Percentiles rank a stretch among this genome's conserved stretches.
These are phyloP conservation scores for Boletus edulis DNA, from an alignment of 768 basidiomycete species.

Conservation along the genomic window DNA sequence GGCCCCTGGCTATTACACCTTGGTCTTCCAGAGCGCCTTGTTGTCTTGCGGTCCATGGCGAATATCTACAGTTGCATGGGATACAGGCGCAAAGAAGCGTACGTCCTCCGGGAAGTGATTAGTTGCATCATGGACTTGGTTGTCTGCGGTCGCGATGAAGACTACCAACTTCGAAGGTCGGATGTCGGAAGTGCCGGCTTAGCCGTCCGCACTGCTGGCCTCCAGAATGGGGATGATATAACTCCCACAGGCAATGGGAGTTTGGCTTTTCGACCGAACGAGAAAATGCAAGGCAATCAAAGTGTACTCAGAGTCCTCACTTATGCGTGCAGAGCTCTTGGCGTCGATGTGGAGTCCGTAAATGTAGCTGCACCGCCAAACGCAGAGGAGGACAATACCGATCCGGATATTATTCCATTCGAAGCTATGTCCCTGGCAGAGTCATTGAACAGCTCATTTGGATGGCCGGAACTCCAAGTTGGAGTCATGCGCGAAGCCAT, in stretches of 20 bases:
- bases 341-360: slow-evolving; percentile 77
- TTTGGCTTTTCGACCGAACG: slow-evolving; percentile 70
- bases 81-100: slow-evolving; percentile 85
- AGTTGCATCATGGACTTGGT: slow-evolving; percentile 82
- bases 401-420: slow-evolving; percentile 4
- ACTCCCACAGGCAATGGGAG: slow-evolving; percentile 39
- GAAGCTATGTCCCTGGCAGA: slow-evolving; percentile 43
- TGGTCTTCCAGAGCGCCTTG: slow-evolving; percentile 70
- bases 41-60: slow-evolving; percentile 66
- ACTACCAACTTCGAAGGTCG: slow-evolving; percentile 45
- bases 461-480: slow-evolving; percentile 95
- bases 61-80: slow-evolving; percentile 79
- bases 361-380: slow-evolving; percentile 39
- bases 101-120: slow-evolving; percentile 80
- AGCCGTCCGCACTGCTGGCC: slow-evolving; percentile 46
- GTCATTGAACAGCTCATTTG: slow-evolving; percentile 54
- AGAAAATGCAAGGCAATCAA: slow-evolving; percentile 76
- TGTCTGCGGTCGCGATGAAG: slow-evolving; percentile 81
- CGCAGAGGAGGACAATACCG: slow-evolving; percentile 17
- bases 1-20: slow-evolving; percentile 88
- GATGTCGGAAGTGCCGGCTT: slow-evolving; percentile 39
- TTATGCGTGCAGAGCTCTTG: slow-evolving; percentile 74
- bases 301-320: slow-evolving; percentile 75
- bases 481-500: slow-evolving; percentile 93
- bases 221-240: slow-evolving; percentile 28